Percentiles rank a stretch among this genome's conserved stretches.
phyloP scores from a whole-genome alignment of 2,329 filamentous ascomycete genomes.

The Fusarium protoensiforme region DNA sequence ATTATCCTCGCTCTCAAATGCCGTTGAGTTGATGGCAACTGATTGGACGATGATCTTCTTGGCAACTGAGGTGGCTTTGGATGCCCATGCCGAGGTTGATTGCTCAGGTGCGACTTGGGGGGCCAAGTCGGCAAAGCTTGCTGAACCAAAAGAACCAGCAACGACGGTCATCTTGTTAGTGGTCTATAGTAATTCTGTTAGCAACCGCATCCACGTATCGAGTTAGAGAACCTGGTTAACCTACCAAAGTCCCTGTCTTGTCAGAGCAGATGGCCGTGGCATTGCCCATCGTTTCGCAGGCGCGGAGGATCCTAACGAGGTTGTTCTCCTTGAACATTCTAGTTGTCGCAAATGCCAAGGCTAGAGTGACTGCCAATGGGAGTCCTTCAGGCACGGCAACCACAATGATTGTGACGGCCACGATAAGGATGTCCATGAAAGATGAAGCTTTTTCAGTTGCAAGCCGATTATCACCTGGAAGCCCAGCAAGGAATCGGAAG shows the following conservation, averaged over 20 bases:
- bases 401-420: slow-evolving; percentile 66
- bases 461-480: slow-evolving; percentile 45
- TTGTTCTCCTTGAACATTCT: slow-evolving; percentile 77
- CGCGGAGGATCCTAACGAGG: slow-evolving; percentile 71
- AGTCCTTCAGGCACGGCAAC: slow-evolving; percentile 74
- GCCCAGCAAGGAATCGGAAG: neutral
- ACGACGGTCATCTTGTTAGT: neutral
- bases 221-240: slow-evolving; percentile 70
- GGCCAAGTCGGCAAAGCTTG: neutral
- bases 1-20: neutral
- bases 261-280: slow-evolving; percentile 81
- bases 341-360: slow-evolving; percentile 74
- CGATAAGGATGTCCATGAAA: slow-evolving; percentile 72
- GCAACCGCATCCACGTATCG: neutral
- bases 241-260: slow-evolving; percentile 57
- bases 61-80: neutral
- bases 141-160: neutral
- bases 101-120: neutral
- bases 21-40: neutral
- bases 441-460: slow-evolving; percentile 64
- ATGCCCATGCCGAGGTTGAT: neutral
- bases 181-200: neutral
- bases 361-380: slow-evolving; percentile 73
- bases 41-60: neutral
- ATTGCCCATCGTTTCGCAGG: slow-evolving; percentile 78